Evolutionary conservation across 2,329 filamentous ascomycete species (phyloP), one percentile per base, ranked within the genome.

Genomic region (Alternaria viburni): DNA sequence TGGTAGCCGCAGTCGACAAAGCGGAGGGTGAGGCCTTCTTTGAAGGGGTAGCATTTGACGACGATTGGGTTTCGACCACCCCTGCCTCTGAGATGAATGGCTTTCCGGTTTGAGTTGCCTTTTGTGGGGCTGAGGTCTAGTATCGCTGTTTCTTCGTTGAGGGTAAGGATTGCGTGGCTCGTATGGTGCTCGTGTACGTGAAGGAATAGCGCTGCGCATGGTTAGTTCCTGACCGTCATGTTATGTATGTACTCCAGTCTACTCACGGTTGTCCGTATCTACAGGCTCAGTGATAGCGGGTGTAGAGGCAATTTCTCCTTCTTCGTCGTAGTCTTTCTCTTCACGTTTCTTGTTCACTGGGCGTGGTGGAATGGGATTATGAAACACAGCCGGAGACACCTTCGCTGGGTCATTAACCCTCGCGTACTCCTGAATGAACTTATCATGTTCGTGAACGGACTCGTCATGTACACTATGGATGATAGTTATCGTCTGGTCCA

Each of bases 31-130:
- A 4, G 32, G 4, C 32, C 32, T 41, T 41, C 32, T 41, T 41
- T 2, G 15, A 41, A 41, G 2, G 32, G 4, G 32, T 41, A 41
- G 15, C 32, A 41, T 41, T 41, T 0, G 32, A 36, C n/a, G 32
- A 1, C 3, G 13, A 36, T 36, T 13, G 32, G 13, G 8, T 0
- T 36, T 36, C 3, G 7, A 3, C 32, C 32, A 7, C 7, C 13
- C 15, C 0, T 3, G 8, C 32, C 32, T 41, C 32, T 41, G 32
- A 41, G 2, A 41, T 41, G 1, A 8, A 41, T 41, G 32, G 0
- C 2, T 4, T 41, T 41, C 0, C 1, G 13, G 15, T n/a, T 5
- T n/a, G 32, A 3, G 0, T 0, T 41, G 15, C 0, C 32, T n/a
- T 41, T 3, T 41, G 0, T 41, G 7, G 32, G 32, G 15, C 10